Base-by-base conservation (phyloP, 2,329 filamentous ascomycete species). In the Ophiosphaerella herpotricha region DNA sequence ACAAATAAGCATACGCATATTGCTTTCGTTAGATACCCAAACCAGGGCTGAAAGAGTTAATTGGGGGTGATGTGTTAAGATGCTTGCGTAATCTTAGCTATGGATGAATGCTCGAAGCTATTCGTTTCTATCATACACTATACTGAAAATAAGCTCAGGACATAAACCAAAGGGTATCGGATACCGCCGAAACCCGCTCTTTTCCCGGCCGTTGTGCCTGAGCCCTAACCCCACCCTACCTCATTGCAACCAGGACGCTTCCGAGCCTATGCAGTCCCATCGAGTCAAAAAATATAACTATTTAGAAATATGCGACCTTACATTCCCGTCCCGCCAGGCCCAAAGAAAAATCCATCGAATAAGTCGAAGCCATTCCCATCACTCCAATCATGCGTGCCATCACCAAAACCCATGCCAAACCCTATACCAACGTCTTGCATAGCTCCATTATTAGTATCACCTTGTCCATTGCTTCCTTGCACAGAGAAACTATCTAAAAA, bases 401-500 rank as follows among this genome's bases (percentile, higher is more conserved):
- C 75, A 14, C 66, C 67, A 44, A 74, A 70, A 2, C 64, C 72
- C 71, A 75, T 72, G 21, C 72, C 73, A 48, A 78, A 85, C 0
- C 85, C 85, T 39, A 89, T 78, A 0, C 85, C 85, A 33, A 89
- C 77, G 57, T 88, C 85, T 61, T 71, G 82, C 78, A 57, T 77
- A 43, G 45, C 63, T 50, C 55, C 52, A 2, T 35, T 46, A 8
- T 39, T 50, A 1, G 47, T 47, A 80, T 84, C 75, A 74, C 60
- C 46, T 9, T 48, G 57, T 5, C 46, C 48, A 14, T 46, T 47
- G 11, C 47, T 46, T 2, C 61, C 63, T 14, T 70, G 68, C 0
- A 73, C 63, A 4, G 78, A 71, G 50, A 80, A 78, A 39, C 78
- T 77, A 52, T 83, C 78, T 12, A 84, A 68, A 63, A 84, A 84